Evolutionary conservation across 352 stramenopile species (phyloP), one percentile per base, ranked within the genome.

Genomic region (Phytophthora pluvialis): DNA sequence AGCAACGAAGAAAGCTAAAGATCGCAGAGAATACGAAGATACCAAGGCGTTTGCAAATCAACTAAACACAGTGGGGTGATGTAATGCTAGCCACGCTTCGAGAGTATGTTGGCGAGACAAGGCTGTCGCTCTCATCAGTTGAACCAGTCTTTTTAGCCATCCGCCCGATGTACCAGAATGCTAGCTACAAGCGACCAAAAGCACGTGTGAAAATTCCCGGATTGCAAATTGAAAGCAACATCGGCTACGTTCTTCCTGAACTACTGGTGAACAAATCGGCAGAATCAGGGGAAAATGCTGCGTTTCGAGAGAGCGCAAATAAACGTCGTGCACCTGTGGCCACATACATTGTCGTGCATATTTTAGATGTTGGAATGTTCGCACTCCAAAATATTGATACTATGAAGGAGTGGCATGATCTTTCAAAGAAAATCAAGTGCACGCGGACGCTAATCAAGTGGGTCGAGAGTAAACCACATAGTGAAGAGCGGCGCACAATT

Each of bases 1-100:
- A 39, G 35, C 50, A 25, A 49, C 38, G 5, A 59, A 59, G 35
- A 59, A 42, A 31, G 51, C 38, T 29, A 59, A 59, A 16, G 25
- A 10, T 1, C 51, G 38, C 13, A 59, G 33, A 26, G 38, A 33
- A 33, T 40, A 43, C 7, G 51, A 50, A 50, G 39, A 60, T 16
- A 60, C 39, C 15, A 60, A 60, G 39, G 18, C 29, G 6, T 21
- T 59, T 31, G 39, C 16, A 3, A 2, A 32, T 0, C 38, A 49
- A 21, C 10, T 59, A 15, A 50, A 48, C 16, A 33, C 5, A 13
- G 7, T 42, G 9, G 51, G 39, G n/a, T 39, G 51, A 60, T 43
- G 13, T 50, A 15, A 60, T n/a, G 4, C 16, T 60, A 21, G 39
- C 11, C 3, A 44, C 47, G 1, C 47, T 55, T 33, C 16, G 47